Percentiles rank a stretch among this genome's conserved stretches.
These are phyloP conservation scores for Trichoderma harzianum DNA, from an alignment of 2,329 filamentous ascomycete genomes.

Conservation along the genomic window DNA sequence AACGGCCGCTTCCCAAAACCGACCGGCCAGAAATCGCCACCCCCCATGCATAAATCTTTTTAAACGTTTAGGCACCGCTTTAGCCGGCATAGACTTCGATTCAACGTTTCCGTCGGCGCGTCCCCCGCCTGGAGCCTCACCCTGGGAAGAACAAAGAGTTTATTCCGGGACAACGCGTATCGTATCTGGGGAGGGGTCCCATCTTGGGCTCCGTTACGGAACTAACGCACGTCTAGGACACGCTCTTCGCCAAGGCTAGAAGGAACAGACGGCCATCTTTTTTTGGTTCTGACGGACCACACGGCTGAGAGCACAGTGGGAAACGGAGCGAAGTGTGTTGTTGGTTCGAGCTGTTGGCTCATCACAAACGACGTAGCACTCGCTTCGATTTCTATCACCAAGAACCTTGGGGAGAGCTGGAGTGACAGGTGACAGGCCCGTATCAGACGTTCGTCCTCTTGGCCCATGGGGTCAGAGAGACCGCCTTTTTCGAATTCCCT, in stretches of 20 bases:
- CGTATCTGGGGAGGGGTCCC: neutral
- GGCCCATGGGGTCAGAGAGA: neutral
- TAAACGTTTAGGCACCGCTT: constrained; percentile 16
- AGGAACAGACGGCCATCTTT: neutral
- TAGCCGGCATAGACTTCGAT: neutral
- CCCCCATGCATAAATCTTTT: neutral
- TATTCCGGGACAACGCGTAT: neutral
- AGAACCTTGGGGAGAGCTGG: neutral
- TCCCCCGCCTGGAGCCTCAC: constrained; percentile 11
- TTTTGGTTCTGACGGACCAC: neutral
- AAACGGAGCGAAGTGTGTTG: neutral
- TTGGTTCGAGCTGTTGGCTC: neutral
- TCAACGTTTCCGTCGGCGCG: neutral
- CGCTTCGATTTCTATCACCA: neutral
- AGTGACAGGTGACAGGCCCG: neutral
- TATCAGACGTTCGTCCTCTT: neutral
- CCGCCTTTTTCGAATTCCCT: neutral
- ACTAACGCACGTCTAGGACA: neutral
- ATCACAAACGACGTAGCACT: neutral
- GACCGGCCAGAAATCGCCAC: neutral
- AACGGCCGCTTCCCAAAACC: neutral
- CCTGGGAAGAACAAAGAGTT: neutral
- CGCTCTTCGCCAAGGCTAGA: neutral
- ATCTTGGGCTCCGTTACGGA: neutral
- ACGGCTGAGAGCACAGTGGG: neutral